A percentile compares a stretch with the other conserved stretches of the same genome.
Conservation (phyloP, 2,329 filamentous ascomycete species). For the Macrophomina tecta region DNA sequence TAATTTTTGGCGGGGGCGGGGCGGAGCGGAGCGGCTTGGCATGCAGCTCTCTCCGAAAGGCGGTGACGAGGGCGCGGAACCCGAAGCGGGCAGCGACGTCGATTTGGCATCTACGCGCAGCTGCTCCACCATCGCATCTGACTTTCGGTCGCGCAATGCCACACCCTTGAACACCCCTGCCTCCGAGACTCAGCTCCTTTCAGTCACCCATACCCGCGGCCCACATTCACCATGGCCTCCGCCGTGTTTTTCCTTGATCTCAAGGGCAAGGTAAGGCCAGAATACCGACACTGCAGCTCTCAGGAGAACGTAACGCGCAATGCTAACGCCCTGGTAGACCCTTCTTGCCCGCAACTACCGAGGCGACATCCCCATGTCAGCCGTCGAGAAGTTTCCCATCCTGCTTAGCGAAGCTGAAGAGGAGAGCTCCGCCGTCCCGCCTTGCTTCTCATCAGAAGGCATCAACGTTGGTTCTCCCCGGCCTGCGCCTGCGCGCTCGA, state of each 20-base stretch:
- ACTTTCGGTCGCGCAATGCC: conserved; percentile 21
- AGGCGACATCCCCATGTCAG: conserved; percentile 98
- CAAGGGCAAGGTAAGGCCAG: conserved; percentile 88
- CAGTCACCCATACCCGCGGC: background rate
- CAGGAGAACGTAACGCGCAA: conserved; percentile 28
- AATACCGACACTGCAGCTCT: conserved; percentile 31
- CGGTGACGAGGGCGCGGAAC: conserved; percentile 2
- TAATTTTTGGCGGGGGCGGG: background rate
- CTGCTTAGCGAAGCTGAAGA: conserved; percentile 98
- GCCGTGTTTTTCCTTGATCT: conserved; percentile 98
- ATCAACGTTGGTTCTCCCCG: conserved; percentile 76
- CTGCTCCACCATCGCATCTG: conserved; percentile 10
- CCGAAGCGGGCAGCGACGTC: conserved; percentile 22
- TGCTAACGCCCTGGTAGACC: conserved; percentile 66
- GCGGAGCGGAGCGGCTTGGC: background rate
- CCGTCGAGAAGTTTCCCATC: conserved; percentile 96
- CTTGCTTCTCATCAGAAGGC: conserved; percentile 97
- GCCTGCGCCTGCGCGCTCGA: conserved; percentile 1
- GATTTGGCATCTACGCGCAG: conserved; percentile 27
- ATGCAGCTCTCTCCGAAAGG: conserved; percentile 7
- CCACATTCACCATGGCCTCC: conserved; percentile 77
- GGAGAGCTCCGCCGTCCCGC: conserved; percentile 95
- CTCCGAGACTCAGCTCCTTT: background rate
- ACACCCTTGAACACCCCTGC: conserved; percentile 7
- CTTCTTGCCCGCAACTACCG: conserved; percentile 98